These are phyloP conservation scores for Nakazawaea ernobii DNA, from an alignment of 805 yeast genomes.

Conservation along the genomic window DNA sequence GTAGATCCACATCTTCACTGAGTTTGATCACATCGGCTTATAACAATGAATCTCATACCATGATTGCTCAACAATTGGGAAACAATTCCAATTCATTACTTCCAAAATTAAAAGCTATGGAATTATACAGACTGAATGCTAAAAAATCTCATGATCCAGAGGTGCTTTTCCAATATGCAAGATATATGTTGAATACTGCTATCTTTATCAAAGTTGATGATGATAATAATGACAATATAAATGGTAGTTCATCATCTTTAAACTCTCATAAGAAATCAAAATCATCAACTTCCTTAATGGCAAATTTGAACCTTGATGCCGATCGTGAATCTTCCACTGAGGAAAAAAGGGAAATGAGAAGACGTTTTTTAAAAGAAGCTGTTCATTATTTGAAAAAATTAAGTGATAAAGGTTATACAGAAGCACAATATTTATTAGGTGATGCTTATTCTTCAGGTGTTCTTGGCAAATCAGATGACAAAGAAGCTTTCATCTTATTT, in stretches of 20 bases:
- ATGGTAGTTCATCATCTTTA: neutral
- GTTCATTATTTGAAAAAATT: constrained; percentile 60
- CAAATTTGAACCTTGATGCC: neutral
- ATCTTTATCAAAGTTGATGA: constrained; percentile 43
- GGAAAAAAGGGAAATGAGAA: constrained; percentile 32
- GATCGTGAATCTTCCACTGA: constrained; percentile 11
- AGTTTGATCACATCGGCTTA: constrained; percentile 3
- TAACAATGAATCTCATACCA: constrained; percentile 6
- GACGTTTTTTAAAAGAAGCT: constrained; percentile 72
- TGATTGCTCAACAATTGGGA: constrained; percentile 11
- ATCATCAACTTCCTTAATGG: constrained; percentile 19
- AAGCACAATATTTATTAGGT: constrained; percentile 89
- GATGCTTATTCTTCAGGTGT: constrained; percentile 86
- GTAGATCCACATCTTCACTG: neutral
- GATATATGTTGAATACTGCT: constrained; percentile 83
- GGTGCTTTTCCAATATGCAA: constrained; percentile 86
- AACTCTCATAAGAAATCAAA: constrained; percentile 19
- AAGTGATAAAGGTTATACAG: constrained; percentile 74
- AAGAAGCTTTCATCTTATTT: constrained; percentile 71
- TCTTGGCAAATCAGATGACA: constrained; percentile 71
- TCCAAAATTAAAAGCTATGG: constrained; percentile 79
- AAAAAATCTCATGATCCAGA: constrained; percentile 80
- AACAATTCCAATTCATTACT: constrained; percentile 34
- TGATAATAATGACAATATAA: constrained; percentile 3
- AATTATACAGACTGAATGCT: constrained; percentile 81